Evolutionary conservation across 495 filamentous ascomycete species (phyloP).

Genomic region (Penicillium desertorum): DNA sequence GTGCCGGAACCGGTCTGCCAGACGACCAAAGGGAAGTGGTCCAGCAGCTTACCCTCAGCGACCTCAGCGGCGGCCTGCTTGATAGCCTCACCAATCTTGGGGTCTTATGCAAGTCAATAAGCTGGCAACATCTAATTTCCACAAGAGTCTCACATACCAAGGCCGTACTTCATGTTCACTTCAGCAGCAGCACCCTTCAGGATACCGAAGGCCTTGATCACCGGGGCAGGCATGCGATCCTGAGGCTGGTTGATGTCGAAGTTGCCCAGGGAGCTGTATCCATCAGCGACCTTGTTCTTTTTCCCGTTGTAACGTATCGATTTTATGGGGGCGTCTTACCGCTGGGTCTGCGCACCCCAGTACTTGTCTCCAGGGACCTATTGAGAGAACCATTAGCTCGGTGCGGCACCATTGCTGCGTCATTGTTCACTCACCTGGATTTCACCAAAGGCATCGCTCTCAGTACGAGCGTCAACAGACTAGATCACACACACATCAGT

Average conservation of each 20-base stretch:
- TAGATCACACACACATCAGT: constrained; percentile 24
- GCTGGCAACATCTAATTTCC: neutral
- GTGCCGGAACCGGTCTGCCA: constrained; percentile 99
- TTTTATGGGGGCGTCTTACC: constrained; percentile 46
- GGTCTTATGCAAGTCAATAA: constrained; percentile 53
- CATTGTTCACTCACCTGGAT: constrained; percentile 53
- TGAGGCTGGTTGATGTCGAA: constrained; percentile 99
- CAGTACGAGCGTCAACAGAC: constrained; percentile 59
- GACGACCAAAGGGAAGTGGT: constrained; percentile 98
- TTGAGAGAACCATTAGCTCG: constrained; percentile 24
- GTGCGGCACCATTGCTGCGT: neutral
- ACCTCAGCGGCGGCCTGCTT: constrained; percentile 93
- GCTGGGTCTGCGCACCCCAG: constrained; percentile 98
- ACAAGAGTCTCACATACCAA: constrained; percentile 61
- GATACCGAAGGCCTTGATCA: constrained; percentile 92
- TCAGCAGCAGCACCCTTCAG: constrained; percentile 94
- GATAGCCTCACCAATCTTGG: constrained; percentile 89
- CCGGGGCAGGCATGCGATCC: constrained; percentile 94
- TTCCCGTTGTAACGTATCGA: constrained; percentile 2
- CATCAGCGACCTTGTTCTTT: constrained; percentile 15
- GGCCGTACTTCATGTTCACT: constrained; percentile 93
- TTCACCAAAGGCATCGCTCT: constrained; percentile 97
- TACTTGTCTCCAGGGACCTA: constrained; percentile 91
- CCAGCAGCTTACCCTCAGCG: constrained; percentile 86
- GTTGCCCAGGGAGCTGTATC: constrained; percentile 77